Conservation (phyloP, 2,329 filamentous ascomycete species). For the Colletotrichum filicis region DNA sequence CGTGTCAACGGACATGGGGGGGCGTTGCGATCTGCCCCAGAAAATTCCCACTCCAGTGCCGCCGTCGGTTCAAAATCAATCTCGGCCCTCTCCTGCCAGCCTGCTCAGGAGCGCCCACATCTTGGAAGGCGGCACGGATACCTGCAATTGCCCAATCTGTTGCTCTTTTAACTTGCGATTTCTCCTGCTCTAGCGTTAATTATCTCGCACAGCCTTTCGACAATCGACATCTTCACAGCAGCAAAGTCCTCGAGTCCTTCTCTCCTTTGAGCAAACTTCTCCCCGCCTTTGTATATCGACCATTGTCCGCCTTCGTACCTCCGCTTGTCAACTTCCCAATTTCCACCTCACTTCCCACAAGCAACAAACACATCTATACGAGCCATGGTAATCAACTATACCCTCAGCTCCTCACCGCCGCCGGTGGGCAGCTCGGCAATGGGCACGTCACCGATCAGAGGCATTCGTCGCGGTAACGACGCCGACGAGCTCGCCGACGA, state of each 20-base stretch:
- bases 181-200: not conserved
- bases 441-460: slow-evolving; percentile 9
- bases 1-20: slow-evolving; percentile 32
- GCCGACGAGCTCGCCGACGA: slow-evolving; percentile 58
- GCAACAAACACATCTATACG: not conserved
- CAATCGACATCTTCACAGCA: not conserved
- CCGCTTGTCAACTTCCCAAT: not conserved
- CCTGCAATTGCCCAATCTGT: not conserved
- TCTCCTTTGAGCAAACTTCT: not conserved
- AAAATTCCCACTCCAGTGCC: slow-evolving; percentile 28
- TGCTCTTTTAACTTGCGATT: not conserved
- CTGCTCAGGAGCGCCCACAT: not conserved
- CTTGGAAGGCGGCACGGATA: not conserved
- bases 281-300: not conserved
- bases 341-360: not conserved
- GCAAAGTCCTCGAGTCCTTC: not conserved
- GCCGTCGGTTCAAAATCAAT: slow-evolving; percentile 27
- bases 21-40: slow-evolving; percentile 24
- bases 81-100: slow-evolving; percentile 16
- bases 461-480: slow-evolving; percentile 42
- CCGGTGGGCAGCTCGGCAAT: slow-evolving; percentile 3
- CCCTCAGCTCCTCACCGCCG: slow-evolving; percentile 28
- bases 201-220: not conserved
- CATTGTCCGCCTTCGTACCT: slow-evolving; percentile 5
- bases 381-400: slow-evolving; percentile 19